phyloP scores from a whole-genome alignment of 306 rosid species.

The Casuarina equisetifolia region DNA sequence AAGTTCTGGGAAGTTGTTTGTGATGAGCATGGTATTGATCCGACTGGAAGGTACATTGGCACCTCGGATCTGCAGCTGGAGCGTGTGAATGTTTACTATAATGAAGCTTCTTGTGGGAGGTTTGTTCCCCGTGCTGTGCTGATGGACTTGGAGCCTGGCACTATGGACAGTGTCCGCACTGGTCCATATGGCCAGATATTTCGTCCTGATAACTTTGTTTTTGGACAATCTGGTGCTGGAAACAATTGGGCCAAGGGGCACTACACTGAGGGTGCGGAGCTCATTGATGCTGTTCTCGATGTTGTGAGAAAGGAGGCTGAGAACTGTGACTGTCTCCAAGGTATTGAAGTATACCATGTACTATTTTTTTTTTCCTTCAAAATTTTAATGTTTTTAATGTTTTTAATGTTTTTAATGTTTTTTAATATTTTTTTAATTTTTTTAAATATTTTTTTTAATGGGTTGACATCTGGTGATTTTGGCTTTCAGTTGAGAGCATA shows the following conservation, averaged over 20 bases:
- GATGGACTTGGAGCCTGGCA: slow-evolving; percentile 61
- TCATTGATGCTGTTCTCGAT: slow-evolving; percentile 57
- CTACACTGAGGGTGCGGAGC: slow-evolving; percentile 62
- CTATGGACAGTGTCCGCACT: slow-evolving; percentile 61
- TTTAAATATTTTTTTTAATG: background rate
- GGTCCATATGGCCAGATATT: slow-evolving; percentile 63
- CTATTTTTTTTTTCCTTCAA: background rate
- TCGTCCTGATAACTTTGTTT: slow-evolving; percentile 58
- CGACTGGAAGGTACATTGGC: slow-evolving; percentile 52
- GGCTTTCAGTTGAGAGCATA: background rate
- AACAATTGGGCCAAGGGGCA: slow-evolving; percentile 68
- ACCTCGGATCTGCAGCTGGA: slow-evolving; percentile 54
- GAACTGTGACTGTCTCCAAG: slow-evolving; percentile 62
- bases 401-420: too few species aligned
- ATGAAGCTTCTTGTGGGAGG: slow-evolving; percentile 61
- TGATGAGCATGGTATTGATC: slow-evolving; percentile 68
- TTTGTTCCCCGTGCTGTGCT: slow-evolving; percentile 64
- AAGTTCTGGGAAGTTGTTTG: slow-evolving; percentile 67
- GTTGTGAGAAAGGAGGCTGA: slow-evolving; percentile 61
- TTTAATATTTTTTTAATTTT: too few species aligned
- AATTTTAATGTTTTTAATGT: too few species aligned
- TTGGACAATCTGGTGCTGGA: slow-evolving; percentile 65
- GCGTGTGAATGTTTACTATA: slow-evolving; percentile 57
- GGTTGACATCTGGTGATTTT: too few species aligned
- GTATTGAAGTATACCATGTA: slow-evolving; percentile 8